Evolutionary conservation across 192 early-diverging fungal genomes (phyloP).

Genomic region (Dissophora ornata): DNA sequence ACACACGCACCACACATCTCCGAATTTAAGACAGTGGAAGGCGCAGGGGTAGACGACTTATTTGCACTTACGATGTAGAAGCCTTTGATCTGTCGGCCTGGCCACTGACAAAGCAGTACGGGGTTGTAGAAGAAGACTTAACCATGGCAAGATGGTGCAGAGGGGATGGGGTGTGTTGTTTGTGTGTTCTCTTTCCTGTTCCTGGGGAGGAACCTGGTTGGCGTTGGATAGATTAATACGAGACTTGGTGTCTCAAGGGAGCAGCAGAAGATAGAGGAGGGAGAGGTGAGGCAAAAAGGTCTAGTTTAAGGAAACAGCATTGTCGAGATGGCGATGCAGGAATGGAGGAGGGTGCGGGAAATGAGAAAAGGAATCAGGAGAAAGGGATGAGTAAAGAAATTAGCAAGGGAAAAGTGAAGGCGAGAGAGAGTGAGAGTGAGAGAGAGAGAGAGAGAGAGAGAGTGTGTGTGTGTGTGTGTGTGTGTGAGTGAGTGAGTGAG

Average conservation of each 20-base stretch:
- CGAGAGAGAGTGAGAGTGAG: neutral
- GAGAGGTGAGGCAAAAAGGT: neutral
- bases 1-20: neutral
- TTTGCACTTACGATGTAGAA: constrained; percentile 31
- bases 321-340: neutral
- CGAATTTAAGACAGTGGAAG: too few species aligned
- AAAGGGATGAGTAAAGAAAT: neutral
- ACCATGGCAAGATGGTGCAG: too few species aligned
- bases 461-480: neutral
- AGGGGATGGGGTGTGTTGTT: too few species aligned
- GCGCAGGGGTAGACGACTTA: too few species aligned
- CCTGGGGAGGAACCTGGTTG: too few species aligned
- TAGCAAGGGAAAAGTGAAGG: too few species aligned
- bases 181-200: too few species aligned
- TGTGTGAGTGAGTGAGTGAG: neutral
- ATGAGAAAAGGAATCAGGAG: neutral
- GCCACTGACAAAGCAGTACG: constrained; percentile 55
- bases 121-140: constrained; percentile 24
- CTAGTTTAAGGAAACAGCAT: neutral
- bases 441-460: constrained; percentile 1
- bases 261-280: constrained; percentile 1
- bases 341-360: neutral
- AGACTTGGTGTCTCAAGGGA: too few species aligned
- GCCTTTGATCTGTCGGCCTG: constrained; percentile 17
- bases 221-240: too few species aligned